Conservation (phyloP, 2,329 filamentous ascomycete genomes). For the Raffaelea deltoideospora region DNA sequence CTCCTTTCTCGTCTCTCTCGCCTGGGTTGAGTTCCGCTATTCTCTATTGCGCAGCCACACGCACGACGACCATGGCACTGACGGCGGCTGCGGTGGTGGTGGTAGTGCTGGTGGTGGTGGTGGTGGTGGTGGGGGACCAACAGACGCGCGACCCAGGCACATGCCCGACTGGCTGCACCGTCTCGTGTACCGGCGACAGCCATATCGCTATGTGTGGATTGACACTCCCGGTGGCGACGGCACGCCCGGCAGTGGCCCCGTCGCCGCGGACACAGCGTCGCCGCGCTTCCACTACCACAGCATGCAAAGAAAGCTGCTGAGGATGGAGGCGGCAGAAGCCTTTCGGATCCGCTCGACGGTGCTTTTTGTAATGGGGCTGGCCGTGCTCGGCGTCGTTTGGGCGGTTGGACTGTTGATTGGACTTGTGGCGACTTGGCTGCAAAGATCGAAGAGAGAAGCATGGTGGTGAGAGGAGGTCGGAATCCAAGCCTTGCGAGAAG, state of each 20-base stretch:
- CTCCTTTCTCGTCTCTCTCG: slow-evolving; percentile 50
- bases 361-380: slow-evolving; percentile 30
- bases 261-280: slow-evolving; percentile 3
- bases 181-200: slow-evolving; percentile 23
- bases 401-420: slow-evolving; percentile 11
- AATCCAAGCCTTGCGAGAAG: too few relatives aligned
- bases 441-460: too few relatives aligned
- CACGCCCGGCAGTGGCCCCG: too few relatives aligned
- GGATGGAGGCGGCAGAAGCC: slow-evolving; percentile 47
- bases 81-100: background rate
- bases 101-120: background rate
- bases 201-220: slow-evolving; percentile 20
- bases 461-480: too few relatives aligned
- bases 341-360: slow-evolving; percentile 42
- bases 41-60: slow-evolving; percentile 30
- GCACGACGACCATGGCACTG: slow-evolving; percentile 11
- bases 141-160: slow-evolving; percentile 6
- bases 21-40: slow-evolving; percentile 44
- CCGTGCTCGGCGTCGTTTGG: slow-evolving; percentile 17
- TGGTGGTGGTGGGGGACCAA: background rate
- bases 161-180: slow-evolving; percentile 25
- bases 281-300: slow-evolving; percentile 33
- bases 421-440: slow-evolving; percentile 6
- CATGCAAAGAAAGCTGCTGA: slow-evolving; percentile 44
- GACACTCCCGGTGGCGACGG: too few relatives aligned